These are phyloP conservation scores for Cercospora sp. DNA, from an alignment of 2,329 filamentous ascomycete genomes.

Conservation along the genomic window DNA sequence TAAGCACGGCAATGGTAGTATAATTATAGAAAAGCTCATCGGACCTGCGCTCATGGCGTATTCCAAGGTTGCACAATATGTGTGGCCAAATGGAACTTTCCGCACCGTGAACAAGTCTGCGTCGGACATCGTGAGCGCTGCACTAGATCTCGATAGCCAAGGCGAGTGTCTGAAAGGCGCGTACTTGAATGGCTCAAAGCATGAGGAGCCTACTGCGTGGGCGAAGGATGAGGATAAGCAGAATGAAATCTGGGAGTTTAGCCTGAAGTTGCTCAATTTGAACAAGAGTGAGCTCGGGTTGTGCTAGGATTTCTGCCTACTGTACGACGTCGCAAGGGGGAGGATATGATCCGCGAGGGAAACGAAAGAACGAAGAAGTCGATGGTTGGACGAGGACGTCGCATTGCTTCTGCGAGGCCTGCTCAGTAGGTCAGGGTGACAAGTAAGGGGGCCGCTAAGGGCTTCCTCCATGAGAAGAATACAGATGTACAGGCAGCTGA, in stretches of 20 bases:
- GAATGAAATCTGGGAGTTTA: background rate
- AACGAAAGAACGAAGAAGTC: background rate
- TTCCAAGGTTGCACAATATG: background rate
- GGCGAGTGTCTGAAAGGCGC: background rate
- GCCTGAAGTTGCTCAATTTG: background rate
- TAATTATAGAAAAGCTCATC: background rate
- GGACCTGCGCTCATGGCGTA: background rate
- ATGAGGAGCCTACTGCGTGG: background rate
- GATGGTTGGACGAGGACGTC: too few species aligned
- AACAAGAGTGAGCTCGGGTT: background rate
- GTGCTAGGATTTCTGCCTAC: background rate
- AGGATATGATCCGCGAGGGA: background rate
- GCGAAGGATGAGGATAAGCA: background rate
- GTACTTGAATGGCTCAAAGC: background rate
- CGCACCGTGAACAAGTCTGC: background rate
- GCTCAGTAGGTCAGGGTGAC: too few species aligned
- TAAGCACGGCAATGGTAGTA: background rate
- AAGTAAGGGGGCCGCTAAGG: too few species aligned
- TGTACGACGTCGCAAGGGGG: background rate
- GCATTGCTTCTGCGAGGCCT: too few species aligned
- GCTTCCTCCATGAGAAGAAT: too few species aligned
- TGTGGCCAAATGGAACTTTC: background rate
- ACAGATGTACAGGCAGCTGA: too few species aligned
- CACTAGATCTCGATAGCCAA: background rate
- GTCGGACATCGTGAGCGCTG: background rate